phyloP scores from a whole-genome alignment of 2,329 filamentous ascomycete species.

The Sphaerostilbella broomeana region DNA sequence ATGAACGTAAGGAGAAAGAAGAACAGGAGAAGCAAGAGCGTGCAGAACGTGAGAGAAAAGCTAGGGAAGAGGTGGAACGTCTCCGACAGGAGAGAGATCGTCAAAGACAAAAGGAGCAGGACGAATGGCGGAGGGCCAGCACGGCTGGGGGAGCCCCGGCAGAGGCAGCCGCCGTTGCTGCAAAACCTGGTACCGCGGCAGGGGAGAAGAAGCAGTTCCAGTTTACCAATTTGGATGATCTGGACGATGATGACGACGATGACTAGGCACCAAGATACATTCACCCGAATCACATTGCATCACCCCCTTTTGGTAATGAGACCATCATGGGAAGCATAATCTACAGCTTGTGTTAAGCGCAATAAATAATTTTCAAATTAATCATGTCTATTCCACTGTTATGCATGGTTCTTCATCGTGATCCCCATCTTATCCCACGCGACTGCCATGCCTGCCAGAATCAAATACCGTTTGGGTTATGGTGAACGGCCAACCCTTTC shows the following conservation, averaged over 20 bases:
- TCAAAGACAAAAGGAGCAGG: slow-evolving; percentile 36
- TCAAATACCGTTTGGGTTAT: too few relatives aligned
- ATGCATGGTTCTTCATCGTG: too few relatives aligned
- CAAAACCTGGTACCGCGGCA: slow-evolving; percentile 20
- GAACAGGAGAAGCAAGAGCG: slow-evolving; percentile 41
- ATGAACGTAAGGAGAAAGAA: slow-evolving; percentile 40
- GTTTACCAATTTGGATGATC: slow-evolving; percentile 47
- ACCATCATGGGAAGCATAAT: neutral
- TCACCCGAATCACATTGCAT: neutral
- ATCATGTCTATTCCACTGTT: slow-evolving; percentile 12
- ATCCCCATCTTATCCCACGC: neutral
- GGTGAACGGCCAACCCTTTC: too few relatives aligned
- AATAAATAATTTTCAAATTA: slow-evolving; percentile 1
- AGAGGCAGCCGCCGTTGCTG: slow-evolving; percentile 19
- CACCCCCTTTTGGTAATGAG: too few relatives aligned
- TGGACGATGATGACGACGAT: slow-evolving; percentile 43
- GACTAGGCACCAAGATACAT: slow-evolving; percentile 19
- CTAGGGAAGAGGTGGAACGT: slow-evolving; percentile 34
- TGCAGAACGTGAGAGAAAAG: slow-evolving; percentile 38
- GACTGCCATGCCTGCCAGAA: neutral
- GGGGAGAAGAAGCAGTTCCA: slow-evolving; percentile 48
- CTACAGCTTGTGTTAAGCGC: neutral
- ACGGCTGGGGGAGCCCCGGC: slow-evolving; percentile 22
- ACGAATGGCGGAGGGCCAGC: slow-evolving; percentile 36
- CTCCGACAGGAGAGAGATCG: slow-evolving; percentile 37